Evolutionary conservation across 2,329 filamentous ascomycete genomes (phyloP).

Genomic region (Sclerotiophoma versabilis): DNA sequence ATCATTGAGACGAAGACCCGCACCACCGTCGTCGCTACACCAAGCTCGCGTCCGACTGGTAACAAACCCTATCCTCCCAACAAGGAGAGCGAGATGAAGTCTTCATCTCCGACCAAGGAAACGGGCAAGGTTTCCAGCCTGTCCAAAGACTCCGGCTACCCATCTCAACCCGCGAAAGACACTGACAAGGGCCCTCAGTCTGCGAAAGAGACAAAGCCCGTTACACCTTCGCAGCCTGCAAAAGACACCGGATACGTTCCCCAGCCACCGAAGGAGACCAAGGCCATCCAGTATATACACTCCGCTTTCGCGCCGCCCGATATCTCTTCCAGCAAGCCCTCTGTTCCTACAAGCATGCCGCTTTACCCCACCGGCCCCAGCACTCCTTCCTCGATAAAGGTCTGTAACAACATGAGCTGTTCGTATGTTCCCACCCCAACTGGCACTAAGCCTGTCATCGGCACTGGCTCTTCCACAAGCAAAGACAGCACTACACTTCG

Average conservation of each 20-base stretch:
- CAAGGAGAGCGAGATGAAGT: background rate
- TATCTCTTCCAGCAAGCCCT: background rate
- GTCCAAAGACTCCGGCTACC: background rate
- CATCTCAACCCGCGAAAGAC: background rate
- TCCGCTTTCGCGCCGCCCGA: background rate
- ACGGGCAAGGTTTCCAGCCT: background rate
- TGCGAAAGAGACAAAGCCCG: background rate
- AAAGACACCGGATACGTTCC: background rate
- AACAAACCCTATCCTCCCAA: background rate
- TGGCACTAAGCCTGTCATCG: background rate
- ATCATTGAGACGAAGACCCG: background rate
- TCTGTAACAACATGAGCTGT: background rate
- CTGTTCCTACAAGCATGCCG: background rate
- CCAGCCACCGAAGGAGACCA: background rate
- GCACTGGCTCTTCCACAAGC: background rate
- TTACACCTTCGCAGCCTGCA: background rate
- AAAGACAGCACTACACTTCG: background rate
- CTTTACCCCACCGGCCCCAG: background rate
- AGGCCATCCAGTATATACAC: background rate
- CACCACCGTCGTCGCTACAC: background rate
- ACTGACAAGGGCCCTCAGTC: background rate
- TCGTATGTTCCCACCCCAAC: background rate
- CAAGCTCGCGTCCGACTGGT: background rate
- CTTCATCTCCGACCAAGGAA: background rate
- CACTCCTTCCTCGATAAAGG: background rate